Conservation (phyloP, 495 filamentous ascomycete genomes). For the Cudoniella acicularis region DNA sequence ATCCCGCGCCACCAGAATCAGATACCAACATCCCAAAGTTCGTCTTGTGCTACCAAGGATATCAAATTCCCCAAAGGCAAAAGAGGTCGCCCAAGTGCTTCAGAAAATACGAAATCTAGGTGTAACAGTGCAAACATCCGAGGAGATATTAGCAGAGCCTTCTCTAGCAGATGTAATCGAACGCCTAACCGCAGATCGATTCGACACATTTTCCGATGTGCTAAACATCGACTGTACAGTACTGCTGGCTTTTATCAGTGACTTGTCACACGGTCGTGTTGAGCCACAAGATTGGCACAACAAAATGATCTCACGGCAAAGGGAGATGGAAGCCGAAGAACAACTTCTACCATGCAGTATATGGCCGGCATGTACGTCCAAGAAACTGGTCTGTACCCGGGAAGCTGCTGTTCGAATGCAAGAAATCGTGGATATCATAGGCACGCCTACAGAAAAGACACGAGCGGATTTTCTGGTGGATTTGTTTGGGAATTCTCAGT, state of each 20-base stretch:
- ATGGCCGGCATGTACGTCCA: constrained; percentile 56
- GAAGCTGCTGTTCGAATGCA: constrained; percentile 61
- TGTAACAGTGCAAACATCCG: constrained; percentile 40
- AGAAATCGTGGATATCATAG: constrained; percentile 64
- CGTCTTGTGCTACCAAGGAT: constrained; percentile 53
- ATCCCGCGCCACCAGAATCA: constrained; percentile 47
- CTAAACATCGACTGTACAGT: constrained; percentile 75
- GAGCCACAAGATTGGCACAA: constrained; percentile 45
- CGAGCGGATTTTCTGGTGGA: constrained; percentile 53
- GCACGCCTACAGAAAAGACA: constrained; percentile 56
- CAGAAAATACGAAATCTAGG: constrained; percentile 54
- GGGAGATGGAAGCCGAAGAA: constrained; percentile 58
- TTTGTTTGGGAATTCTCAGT: background rate
- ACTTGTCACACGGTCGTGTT: constrained; percentile 59
- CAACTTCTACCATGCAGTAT: constrained; percentile 57
- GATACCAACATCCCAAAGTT: constrained; percentile 55
- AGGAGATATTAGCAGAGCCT: constrained; percentile 19
- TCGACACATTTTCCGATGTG: constrained; percentile 50
- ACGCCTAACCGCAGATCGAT: constrained; percentile 50
- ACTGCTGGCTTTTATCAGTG: constrained; percentile 66
- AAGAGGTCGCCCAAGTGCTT: constrained; percentile 56
- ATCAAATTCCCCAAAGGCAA: constrained; percentile 27
- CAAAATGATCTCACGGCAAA: constrained; percentile 56
- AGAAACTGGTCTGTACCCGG: constrained; percentile 55
- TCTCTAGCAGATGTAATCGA: constrained; percentile 32